These are phyloP conservation scores for Penicillium tannophilum DNA, from an alignment of 495 filamentous ascomycete genomes.

Conservation along the genomic window DNA sequence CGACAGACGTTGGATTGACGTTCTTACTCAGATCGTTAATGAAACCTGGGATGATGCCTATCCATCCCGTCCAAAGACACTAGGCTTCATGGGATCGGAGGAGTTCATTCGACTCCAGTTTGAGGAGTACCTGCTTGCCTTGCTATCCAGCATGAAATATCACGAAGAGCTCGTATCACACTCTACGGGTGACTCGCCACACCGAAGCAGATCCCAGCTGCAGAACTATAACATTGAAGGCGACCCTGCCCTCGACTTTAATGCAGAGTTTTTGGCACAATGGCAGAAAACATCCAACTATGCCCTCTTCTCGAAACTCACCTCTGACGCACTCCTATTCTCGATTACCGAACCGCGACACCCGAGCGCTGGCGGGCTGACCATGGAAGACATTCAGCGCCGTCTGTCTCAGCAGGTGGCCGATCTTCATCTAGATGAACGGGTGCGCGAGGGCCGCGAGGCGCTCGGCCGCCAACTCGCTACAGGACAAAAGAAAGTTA, in stretches of 20 bases:
- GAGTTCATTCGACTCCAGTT: constrained; percentile 98
- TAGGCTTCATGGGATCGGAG: constrained; percentile 95
- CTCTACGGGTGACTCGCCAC: constrained; percentile 30
- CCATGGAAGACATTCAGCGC: constrained; percentile 92
- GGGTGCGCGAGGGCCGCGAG: constrained; percentile 75
- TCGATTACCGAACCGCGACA: constrained; percentile 92
- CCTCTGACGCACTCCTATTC: constrained; percentile 84
- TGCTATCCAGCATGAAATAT: constrained; percentile 88
- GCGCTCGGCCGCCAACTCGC: constrained; percentile 75
- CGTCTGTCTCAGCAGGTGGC: constrained; percentile 85
- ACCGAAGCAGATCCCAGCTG: constrained; percentile 35
- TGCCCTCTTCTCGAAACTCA: constrained; percentile 73
- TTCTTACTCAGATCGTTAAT: constrained; percentile 86
- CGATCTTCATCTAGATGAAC: constrained; percentile 86
- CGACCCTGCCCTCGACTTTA: constrained; percentile 83
- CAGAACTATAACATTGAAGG: constrained; percentile 63
- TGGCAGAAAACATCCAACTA: constrained; percentile 91
- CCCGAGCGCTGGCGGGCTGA: constrained; percentile 90
- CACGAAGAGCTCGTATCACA: constrained; percentile 65
- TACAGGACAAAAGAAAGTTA: constrained; percentile 83
- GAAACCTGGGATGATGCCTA: constrained; percentile 96
- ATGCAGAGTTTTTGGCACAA: constrained; percentile 65
- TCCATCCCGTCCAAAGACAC: constrained; percentile 83
- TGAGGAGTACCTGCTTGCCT: constrained; percentile 91
- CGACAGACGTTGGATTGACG: constrained; percentile 95